Evolutionary conservation across 2,329 filamentous ascomycete genomes (phyloP).

Genomic region (Fusarium sp.): DNA sequence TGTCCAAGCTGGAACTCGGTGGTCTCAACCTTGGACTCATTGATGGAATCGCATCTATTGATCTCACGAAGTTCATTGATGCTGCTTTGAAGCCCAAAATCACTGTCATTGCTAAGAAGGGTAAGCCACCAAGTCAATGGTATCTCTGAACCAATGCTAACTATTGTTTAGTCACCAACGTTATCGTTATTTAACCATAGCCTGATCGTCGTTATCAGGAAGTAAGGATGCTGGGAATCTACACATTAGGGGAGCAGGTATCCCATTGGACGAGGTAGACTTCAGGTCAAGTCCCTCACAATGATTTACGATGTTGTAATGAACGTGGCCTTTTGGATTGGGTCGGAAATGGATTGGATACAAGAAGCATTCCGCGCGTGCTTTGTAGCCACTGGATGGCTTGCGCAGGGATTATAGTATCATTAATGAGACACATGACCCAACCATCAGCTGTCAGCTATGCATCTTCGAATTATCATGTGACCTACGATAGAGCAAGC

Average conservation of each 20-base stretch:
- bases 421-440: conserved; percentile 6
- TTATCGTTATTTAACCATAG: conserved; percentile 1
- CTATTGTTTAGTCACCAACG: conserved; percentile 15
- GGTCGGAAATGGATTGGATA: neutral
- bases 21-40: conserved; percentile 50
- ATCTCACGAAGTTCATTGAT: conserved; percentile 51
- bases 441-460: neutral
- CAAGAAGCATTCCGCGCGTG: neutral
- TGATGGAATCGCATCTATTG: conserved; percentile 44
- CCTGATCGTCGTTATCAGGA: neutral
- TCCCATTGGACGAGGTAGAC: conserved; percentile 17
- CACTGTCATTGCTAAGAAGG: conserved; percentile 44
- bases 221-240: conserved; percentile 1
- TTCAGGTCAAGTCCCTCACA: conserved; percentile 22
- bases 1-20: conserved; percentile 46
- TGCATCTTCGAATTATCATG: neutral
- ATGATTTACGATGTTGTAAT: conserved; percentile 7
- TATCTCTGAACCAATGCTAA: neutral
- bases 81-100: conserved; percentile 48
- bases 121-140: conserved; percentile 15
- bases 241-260: conserved; percentile 29
- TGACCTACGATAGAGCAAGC: too few relatives aligned
- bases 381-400: conserved; percentile 20
- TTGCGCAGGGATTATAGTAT: neutral
- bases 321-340: neutral